These are phyloP conservation scores for Trametes elegans DNA, from an alignment of 768 basidiomycete genomes.

Conservation along the genomic window DNA sequence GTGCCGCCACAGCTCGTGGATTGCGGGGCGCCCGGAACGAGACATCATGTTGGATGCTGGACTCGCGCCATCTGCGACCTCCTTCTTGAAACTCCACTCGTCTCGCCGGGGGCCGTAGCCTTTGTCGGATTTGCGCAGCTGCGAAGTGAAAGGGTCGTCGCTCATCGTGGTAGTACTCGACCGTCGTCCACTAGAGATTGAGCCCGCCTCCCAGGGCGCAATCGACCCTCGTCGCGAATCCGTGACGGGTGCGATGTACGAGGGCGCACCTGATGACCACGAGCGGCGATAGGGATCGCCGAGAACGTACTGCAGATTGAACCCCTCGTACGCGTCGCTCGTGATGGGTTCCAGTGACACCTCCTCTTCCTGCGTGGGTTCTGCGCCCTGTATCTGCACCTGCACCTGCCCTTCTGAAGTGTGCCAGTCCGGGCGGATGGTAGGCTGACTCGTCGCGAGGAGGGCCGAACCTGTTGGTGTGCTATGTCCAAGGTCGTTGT, in stretches of 20 bases:
- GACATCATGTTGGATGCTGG: slow-evolving; percentile 18
- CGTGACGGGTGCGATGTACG: slow-evolving; percentile 18
- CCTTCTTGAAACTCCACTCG: slow-evolving; percentile 61
- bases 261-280: slow-evolving; percentile 27
- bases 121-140: slow-evolving; percentile 39
- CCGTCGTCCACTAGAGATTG: slow-evolving; percentile 24
- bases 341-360: not conserved
- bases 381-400: not conserved
- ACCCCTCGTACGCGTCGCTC: slow-evolving; percentile 34
- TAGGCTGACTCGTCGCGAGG: slow-evolving; percentile 49
- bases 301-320: slow-evolving; percentile 47
- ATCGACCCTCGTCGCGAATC: slow-evolving; percentile 19
- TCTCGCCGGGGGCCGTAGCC: slow-evolving; percentile 40
- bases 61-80: slow-evolving; percentile 40
- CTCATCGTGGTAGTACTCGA: slow-evolving; percentile 34
- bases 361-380: slow-evolving; percentile 1
- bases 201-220: slow-evolving; percentile 18
- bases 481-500: slow-evolving; percentile 39
- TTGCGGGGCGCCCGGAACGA: slow-evolving; percentile 32
- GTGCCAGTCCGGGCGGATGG: slow-evolving; percentile 48
- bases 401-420: slow-evolving; percentile 38
- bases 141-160: slow-evolving; percentile 41
- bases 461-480: slow-evolving; percentile 7
- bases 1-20: slow-evolving; percentile 69
- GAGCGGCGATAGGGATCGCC: slow-evolving; percentile 29